Base-by-base conservation (phyloP, 106 monocot species). In the Hemerocallis citrina region DNA sequence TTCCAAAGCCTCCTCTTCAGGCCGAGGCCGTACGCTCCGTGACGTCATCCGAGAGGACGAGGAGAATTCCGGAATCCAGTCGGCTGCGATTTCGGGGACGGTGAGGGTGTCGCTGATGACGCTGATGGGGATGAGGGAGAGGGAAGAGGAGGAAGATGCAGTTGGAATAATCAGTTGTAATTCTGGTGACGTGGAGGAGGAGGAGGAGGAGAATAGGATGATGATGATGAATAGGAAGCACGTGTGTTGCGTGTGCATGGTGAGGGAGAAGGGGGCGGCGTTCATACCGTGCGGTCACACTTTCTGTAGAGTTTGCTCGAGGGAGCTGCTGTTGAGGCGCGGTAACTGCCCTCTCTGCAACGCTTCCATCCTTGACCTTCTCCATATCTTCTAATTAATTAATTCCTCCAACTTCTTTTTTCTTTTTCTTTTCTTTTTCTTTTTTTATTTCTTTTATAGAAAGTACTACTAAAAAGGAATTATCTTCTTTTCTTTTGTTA, bases 211-310 rank as follows among this genome's bases (percentile, higher is more conserved):
- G 55, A 41, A 9, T 52, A 28, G 5, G 25, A 9, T 5, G 28
- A 13, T 6, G 34, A 9, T 8, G 34, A 31, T 4, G 51, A 13
- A 36, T 21, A 36, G 37, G 51, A 42, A 12, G 47, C 36, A 37
- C 48, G 33, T 69, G 59, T 69, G 69, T 59, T 69, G 49, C 32
- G 69, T 69, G 47, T 69, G 69, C 38, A 50, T 57, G 69, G 50
- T 59, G 27, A 48, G 59, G 31, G 23, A 14, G 49, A 69, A 59
- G 34, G 69, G 69, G 10, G 69, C 69, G 59, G 59, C 69, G 35
- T 69, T 69, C 59, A 69, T 69, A n/a, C 69, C 69, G 38, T 69
- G 69, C 58, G 69, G 69, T 27, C 69, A 69, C 59, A 69, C 69
- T 9, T 69, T 59, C 49, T 69, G 69, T 25, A 59, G 69, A 49